Percentiles rank a stretch among this genome's conserved stretches.
Evolutionary conservation across 257 asterid genomes (phyloP).

Genomic region (Paulownia fortunei): DNA sequence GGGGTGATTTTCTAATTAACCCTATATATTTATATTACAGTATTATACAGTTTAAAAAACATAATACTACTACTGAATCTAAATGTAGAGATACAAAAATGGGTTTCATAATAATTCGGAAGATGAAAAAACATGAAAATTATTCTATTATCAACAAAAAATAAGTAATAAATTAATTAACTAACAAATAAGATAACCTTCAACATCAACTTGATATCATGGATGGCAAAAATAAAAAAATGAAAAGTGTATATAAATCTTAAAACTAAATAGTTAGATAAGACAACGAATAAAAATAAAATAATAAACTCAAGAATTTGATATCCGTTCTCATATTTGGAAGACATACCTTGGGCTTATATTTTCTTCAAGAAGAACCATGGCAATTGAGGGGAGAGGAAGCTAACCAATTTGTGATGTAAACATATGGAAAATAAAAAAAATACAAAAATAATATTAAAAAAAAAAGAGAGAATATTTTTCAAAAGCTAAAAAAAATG

Average conservation of each 20-base stretch:
- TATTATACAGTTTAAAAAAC: no score
- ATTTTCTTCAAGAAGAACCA: conserved; percentile 3
- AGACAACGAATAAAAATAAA: not conserved
- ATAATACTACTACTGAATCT: no score
- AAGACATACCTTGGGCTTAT: not conserved
- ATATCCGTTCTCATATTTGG: not conserved
- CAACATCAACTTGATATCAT: not conserved
- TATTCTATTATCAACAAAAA: no score
- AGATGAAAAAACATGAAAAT: no score
- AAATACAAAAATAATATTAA: not conserved
- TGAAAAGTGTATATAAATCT: not conserved
- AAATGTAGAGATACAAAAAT: no score
- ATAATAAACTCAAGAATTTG: not conserved
- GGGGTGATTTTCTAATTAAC: no score
- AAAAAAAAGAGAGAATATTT: not conserved
- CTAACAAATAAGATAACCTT: not conserved
- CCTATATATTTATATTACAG: no score
- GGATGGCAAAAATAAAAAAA: not conserved
- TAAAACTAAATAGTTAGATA: not conserved
- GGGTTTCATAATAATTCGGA: no score
- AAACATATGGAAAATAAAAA: not conserved
- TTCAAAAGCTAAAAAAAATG: not conserved
- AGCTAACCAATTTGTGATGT: not conserved
- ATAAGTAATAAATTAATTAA: no score
- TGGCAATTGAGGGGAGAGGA: not conserved